These are phyloP conservation scores for Ceratobasidium sp. DNA, from an alignment of 1,284 basidiomycete species.

Conservation along the genomic window DNA sequence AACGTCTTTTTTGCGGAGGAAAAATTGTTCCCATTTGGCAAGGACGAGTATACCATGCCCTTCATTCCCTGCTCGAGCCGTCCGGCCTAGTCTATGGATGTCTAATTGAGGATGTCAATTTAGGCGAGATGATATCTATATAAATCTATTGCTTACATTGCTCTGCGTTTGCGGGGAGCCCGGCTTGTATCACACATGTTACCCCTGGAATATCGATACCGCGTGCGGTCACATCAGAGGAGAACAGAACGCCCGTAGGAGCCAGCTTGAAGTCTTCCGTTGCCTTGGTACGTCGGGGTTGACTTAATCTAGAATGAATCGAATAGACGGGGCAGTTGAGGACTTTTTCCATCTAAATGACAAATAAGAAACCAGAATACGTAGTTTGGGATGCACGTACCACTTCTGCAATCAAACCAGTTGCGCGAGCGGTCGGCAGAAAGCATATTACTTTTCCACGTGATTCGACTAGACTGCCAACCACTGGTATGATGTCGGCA, in stretches of 20 bases:
- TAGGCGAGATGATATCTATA: background rate
- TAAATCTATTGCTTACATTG: conserved; percentile 49
- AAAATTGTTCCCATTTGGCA: conserved; percentile 60
- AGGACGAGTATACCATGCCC: conserved; percentile 66
- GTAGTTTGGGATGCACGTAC: conserved; percentile 48
- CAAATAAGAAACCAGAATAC: conserved; percentile 43
- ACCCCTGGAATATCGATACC: conserved; percentile 58
- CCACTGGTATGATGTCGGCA: conserved; percentile 55
- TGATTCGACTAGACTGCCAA: conserved; percentile 52
- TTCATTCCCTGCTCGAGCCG: conserved; percentile 56
- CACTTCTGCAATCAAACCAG: conserved; percentile 60
- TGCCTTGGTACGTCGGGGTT: conserved; percentile 55
- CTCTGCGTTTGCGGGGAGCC: conserved; percentile 51
- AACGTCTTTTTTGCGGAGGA: conserved; percentile 58
- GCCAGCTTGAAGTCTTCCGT: conserved; percentile 61
- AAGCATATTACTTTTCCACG: conserved; percentile 62
- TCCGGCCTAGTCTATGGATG: conserved; percentile 56
- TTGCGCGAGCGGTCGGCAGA: conserved; percentile 72
- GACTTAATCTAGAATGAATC: conserved; percentile 59
- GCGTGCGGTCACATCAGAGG: conserved; percentile 57
- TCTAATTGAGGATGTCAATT: conserved; percentile 43
- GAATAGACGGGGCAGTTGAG: conserved; percentile 49
- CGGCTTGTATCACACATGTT: conserved; percentile 66
- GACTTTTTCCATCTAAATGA: conserved; percentile 47
- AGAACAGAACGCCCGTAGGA: conserved; percentile 54